Conservation (phyloP, 495 filamentous ascomycete genomes). For the Hyaloscypha bicolor region DNA sequence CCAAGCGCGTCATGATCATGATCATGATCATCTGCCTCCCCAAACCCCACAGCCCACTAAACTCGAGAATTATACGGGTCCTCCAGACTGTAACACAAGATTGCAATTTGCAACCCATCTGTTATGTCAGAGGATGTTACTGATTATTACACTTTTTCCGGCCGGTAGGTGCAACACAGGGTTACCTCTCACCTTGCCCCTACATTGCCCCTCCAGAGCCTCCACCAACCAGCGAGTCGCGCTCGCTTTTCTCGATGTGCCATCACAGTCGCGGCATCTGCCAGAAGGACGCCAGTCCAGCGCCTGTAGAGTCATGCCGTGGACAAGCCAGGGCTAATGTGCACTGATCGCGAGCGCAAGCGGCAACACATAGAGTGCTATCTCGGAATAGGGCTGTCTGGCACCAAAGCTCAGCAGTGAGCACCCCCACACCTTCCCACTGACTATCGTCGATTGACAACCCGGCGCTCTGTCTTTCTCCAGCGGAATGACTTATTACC, state of each 20-base stretch:
- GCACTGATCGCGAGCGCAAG: not conserved
- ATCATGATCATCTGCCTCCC: conserved; percentile 18
- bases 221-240: not conserved
- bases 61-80: conserved; percentile 19
- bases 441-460: conserved; percentile 9
- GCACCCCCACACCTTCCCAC: not conserved
- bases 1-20: no score
- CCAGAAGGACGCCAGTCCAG: not conserved
- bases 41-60: not conserved
- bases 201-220: no score
- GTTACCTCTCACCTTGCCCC: no score
- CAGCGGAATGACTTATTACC: conserved; percentile 16
- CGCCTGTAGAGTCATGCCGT: not conserved
- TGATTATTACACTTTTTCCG: not conserved
- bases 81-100: not conserved
- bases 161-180: not conserved
- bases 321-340: not conserved
- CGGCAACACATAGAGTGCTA: not conserved
- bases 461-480: conserved; percentile 3
- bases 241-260: not conserved
- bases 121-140: not conserved
- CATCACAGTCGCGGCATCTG: conserved; percentile 1
- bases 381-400: conserved; percentile 1
- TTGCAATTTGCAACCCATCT: not conserved
- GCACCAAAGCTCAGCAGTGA: not conserved